A percentile compares a stretch with the other conserved stretches of the same genome.
These are phyloP conservation scores for Purshia tridentata DNA, from an alignment of 306 rosid genomes.

Conservation along the genomic window DNA sequence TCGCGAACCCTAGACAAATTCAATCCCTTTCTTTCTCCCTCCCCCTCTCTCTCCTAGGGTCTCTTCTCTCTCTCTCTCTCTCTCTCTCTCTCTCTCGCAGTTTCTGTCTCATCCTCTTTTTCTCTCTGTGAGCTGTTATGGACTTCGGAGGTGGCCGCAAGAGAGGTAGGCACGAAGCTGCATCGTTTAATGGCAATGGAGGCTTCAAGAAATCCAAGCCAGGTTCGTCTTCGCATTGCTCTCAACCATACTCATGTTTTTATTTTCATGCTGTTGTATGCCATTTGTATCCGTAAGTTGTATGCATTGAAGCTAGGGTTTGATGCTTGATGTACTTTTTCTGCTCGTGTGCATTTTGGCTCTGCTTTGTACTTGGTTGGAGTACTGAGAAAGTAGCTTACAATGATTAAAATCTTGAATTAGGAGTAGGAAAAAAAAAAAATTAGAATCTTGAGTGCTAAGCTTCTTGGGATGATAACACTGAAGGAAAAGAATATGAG, in stretches of 20 bases:
- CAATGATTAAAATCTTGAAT: background rate
- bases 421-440: background rate
- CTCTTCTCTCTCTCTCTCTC: background rate
- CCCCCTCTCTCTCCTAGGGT: constrained; percentile 2
- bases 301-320: background rate
- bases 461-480: background rate
- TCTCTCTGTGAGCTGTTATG: constrained; percentile 30
- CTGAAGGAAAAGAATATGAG: background rate
- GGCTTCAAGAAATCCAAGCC: constrained; percentile 59
- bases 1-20: constrained; percentile 30
- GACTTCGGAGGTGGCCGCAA: constrained; percentile 59
- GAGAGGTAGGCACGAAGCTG: constrained; percentile 58
- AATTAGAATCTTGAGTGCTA: background rate
- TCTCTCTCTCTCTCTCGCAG: background rate
- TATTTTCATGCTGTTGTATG: background rate
- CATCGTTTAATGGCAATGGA: constrained; percentile 69
- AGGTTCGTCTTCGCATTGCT: constrained; percentile 40
- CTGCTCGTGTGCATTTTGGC: background rate
- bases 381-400: background rate
- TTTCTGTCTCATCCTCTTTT: background rate
- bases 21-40: constrained; percentile 7
- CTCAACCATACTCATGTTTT: background rate
- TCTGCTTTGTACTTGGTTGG: background rate
- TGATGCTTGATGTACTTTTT: background rate
- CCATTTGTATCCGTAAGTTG: background rate